Percentiles rank a stretch among this genome's conserved stretches.
These are phyloP conservation scores for Fusarium annulatum DNA, from an alignment of 2,329 filamentous ascomycete species.

Conservation along the genomic window DNA sequence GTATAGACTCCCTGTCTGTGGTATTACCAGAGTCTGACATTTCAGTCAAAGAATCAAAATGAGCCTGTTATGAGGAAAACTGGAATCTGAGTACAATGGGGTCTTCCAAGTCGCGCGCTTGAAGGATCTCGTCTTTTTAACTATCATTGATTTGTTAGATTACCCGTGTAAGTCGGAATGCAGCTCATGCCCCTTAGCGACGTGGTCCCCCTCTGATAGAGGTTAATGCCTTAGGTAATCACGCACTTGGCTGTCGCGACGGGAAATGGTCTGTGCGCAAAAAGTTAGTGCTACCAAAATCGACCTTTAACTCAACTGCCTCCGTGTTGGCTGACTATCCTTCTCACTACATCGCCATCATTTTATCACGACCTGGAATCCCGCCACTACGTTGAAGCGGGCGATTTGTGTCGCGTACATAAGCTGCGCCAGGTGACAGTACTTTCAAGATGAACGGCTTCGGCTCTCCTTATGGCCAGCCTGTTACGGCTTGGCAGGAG, in stretches of 20 bases:
- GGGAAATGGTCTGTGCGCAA: constrained; percentile 37
- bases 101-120: not conserved
- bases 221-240: constrained; percentile 13
- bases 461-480: constrained; percentile 60
- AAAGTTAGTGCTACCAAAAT: constrained; percentile 38
- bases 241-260: constrained; percentile 11
- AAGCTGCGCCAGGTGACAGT: not conserved
- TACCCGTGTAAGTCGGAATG: constrained; percentile 40
- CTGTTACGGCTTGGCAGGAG: constrained; percentile 78
- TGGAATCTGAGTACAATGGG: not conserved
- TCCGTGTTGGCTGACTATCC: constrained; percentile 25
- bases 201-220: constrained; percentile 31
- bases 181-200: constrained; percentile 35
- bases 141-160: constrained; percentile 20
- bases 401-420: constrained; percentile 15
- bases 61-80: not conserved
- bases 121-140: constrained; percentile 7
- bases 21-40: constrained; percentile 39
- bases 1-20: constrained; percentile 33
- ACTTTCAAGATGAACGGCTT: constrained; percentile 67
- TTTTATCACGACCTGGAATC: not conserved
- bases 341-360: constrained; percentile 13
- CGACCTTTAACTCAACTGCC: constrained; percentile 10
- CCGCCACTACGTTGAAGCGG: not conserved
- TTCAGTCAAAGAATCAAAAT: not conserved